phyloP scores from a whole-genome alignment of 208 protist species.

The Zelonia costaricensis region DNA sequence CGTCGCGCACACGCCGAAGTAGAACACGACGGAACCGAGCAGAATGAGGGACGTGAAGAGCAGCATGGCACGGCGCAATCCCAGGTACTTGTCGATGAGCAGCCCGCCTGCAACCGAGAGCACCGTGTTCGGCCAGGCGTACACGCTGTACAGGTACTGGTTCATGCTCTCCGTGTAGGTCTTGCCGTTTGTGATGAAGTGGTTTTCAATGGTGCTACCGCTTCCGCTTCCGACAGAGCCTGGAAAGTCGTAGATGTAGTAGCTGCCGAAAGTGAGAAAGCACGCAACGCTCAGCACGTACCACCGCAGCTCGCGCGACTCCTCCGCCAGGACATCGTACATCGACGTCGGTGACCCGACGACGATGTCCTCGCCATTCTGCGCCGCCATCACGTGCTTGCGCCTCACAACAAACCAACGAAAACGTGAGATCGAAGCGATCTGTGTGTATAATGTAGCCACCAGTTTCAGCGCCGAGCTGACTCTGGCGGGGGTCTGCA shows the following conservation, averaged over 20 bases:
- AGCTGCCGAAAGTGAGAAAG: constrained; percentile 85
- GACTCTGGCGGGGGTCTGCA: too few species aligned
- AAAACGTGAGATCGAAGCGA: too few species aligned
- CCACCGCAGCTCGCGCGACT: constrained; percentile 77
- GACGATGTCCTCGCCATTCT: not conserved
- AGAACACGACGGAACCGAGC: constrained; percentile 69
- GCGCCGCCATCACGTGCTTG: constrained; percentile 7
- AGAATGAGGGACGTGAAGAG: constrained; percentile 82
- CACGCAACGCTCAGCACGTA: constrained; percentile 72
- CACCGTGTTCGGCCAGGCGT: constrained; percentile 92
- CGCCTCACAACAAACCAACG: too few species aligned
- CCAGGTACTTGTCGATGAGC: constrained; percentile 89
- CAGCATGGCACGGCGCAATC: constrained; percentile 72
- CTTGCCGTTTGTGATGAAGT: constrained; percentile 47
- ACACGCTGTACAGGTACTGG: constrained; percentile 91
- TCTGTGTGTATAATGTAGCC: too few species aligned
- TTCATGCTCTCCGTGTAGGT: constrained; percentile 86
- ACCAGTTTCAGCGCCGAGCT: too few species aligned
- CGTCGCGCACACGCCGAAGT: constrained; percentile 56
- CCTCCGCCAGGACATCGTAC: constrained; percentile 30
- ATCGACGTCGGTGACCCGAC: not conserved
- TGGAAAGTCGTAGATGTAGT: constrained; percentile 86
- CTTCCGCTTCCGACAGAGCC: constrained; percentile 71
- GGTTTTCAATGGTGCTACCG: constrained; percentile 58
- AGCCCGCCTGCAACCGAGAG: constrained; percentile 85